A percentile compares a stretch with the other conserved stretches of the same genome.
These are phyloP conservation scores for Lasiosphaeria ovina DNA, from an alignment of 495 filamentous ascomycete genomes.

Conservation along the genomic window DNA sequence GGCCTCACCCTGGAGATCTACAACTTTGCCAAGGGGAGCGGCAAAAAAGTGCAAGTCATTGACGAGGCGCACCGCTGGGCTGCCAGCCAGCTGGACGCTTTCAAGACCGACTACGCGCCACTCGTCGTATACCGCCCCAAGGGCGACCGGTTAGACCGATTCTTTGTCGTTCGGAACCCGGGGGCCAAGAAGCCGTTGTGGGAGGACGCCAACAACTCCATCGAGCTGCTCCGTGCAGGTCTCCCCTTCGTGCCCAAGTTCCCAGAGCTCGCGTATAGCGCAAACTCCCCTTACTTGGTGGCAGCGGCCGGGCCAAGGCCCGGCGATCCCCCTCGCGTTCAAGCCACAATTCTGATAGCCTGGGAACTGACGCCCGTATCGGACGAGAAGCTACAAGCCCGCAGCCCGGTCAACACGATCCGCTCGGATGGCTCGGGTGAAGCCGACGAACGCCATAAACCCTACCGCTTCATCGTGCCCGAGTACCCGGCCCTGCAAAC, in stretches of 20 bases:
- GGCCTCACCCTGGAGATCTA: slow-evolving; percentile 30
- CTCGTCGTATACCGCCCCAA: slow-evolving; percentile 31
- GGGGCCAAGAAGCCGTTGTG: slow-evolving; percentile 25
- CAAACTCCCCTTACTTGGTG: slow-evolving; percentile 25
- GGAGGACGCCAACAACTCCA: slow-evolving; percentile 26
- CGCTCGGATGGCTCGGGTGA: slow-evolving; percentile 1
- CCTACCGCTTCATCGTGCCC: slow-evolving; percentile 25
- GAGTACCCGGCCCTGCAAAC: slow-evolving; percentile 26
- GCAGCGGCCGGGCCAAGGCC: slow-evolving; percentile 29
- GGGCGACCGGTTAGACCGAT: slow-evolving; percentile 28
- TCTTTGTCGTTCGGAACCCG: slow-evolving; percentile 24
- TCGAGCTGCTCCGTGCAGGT: slow-evolving; percentile 21
- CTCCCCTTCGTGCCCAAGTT: slow-evolving; percentile 32
- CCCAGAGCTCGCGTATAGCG: slow-evolving; percentile 29
- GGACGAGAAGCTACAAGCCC: slow-evolving; percentile 16
- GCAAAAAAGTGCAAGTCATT: slow-evolving; percentile 30
- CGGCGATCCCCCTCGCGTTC: slow-evolving; percentile 19
- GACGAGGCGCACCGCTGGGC: slow-evolving; percentile 34
- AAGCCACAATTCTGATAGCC: slow-evolving; percentile 26
- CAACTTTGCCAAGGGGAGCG: slow-evolving; percentile 28
- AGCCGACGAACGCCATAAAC: slow-evolving; percentile 21
- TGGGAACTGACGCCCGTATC: slow-evolving; percentile 29
- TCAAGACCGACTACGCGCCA: slow-evolving; percentile 22
- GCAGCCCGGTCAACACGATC: slow-evolving; percentile 18
- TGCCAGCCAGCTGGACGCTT: slow-evolving; percentile 22